Evolutionary conservation across 192 early-diverging fungal species (phyloP).

Genomic region (Podochytrium sp.): DNA sequence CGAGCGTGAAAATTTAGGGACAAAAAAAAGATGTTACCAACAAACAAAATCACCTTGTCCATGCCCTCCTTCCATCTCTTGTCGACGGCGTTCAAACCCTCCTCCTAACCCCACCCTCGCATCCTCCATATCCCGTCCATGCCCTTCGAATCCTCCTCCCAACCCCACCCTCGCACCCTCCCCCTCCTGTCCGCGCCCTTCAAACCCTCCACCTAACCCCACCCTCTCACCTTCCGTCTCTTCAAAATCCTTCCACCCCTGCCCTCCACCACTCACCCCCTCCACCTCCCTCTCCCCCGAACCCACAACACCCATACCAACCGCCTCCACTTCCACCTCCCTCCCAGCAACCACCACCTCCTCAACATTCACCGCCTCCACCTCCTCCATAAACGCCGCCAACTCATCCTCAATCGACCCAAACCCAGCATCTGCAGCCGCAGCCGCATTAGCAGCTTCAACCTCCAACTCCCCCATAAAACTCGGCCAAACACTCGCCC

Average conservation of each 20-base stretch:
- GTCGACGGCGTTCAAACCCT: neutral
- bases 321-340: too few relatives aligned
- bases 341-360: slow-evolving; percentile 1
- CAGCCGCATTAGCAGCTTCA: slow-evolving; percentile 20
- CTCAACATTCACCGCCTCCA: slow-evolving; percentile 35
- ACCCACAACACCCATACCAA: too few relatives aligned
- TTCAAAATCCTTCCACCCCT: slow-evolving; percentile 12
- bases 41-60: too few relatives aligned
- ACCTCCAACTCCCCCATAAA: neutral
- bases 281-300: slow-evolving; percentile 14
- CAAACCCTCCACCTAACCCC: too few relatives aligned
- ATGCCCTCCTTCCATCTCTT: neutral
- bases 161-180: too few relatives aligned
- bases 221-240: too few relatives aligned
- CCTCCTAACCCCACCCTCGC: neutral
- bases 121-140: neutral
- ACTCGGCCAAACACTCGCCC: slow-evolving; percentile 47
- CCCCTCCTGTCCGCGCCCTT: too few relatives aligned
- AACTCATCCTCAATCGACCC: slow-evolving; percentile 60
- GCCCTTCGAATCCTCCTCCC: neutral
- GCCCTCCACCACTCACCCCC: slow-evolving; percentile 3
- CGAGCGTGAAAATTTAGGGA: too few relatives aligned
- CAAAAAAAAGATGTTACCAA: too few relatives aligned
- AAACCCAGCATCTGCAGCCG: neutral
- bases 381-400: slow-evolving; percentile 62